A percentile compares a stretch with the other conserved stretches of the same genome.
phyloP scores from a whole-genome alignment of 2,329 filamentous ascomycete genomes.

The Saccharata proteae region DNA sequence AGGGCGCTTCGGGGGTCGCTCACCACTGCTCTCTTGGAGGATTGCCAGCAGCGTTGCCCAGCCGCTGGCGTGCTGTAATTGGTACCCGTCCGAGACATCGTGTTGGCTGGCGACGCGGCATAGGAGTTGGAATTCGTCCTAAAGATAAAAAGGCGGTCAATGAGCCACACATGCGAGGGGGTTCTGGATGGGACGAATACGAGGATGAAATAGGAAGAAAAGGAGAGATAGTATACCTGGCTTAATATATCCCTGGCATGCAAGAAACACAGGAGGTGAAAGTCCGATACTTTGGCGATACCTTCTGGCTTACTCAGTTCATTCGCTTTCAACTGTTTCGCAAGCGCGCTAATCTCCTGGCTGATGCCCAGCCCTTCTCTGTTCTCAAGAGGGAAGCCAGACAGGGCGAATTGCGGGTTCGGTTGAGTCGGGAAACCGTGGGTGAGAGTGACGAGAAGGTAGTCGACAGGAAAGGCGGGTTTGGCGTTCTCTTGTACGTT shows the following conservation, averaged over 20 bases:
- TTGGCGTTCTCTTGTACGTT: conserved; percentile 97
- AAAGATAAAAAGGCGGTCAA: too few relatives aligned
- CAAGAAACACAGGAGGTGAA: conserved; percentile 85
- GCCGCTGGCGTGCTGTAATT: conserved; percentile 74
- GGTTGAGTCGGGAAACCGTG: conserved; percentile 84
- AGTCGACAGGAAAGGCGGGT: conserved; percentile 91
- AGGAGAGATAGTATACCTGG: conserved; percentile 49
- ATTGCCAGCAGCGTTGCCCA: conserved; percentile 93
- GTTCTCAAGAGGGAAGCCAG: conserved; percentile 82
- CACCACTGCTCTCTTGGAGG: conserved; percentile 81
- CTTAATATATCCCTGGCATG: conserved; percentile 68
- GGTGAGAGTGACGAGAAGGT: conserved; percentile 87
- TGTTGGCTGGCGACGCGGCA: conserved; percentile 74
- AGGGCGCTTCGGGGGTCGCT: conserved; percentile 71
- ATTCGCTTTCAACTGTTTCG: conserved; percentile 52
- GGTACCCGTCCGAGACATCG: conserved; percentile 67
- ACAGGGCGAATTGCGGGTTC: conserved; percentile 60
- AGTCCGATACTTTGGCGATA: conserved; percentile 69
- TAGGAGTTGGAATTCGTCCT: conserved; percentile 84
- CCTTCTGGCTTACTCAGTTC: conserved; percentile 49
- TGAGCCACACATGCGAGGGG: too few relatives aligned
- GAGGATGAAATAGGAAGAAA: conserved; percentile 5
- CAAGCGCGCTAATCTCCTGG: conserved; percentile 62
- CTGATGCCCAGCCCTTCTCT: conserved; percentile 74
- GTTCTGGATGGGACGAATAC: too few relatives aligned